Percentiles rank a stretch among this genome's conserved stretches.
These are phyloP conservation scores for Draba incana DNA, from an alignment of 345 rosid genomes.

Conservation along the genomic window DNA sequence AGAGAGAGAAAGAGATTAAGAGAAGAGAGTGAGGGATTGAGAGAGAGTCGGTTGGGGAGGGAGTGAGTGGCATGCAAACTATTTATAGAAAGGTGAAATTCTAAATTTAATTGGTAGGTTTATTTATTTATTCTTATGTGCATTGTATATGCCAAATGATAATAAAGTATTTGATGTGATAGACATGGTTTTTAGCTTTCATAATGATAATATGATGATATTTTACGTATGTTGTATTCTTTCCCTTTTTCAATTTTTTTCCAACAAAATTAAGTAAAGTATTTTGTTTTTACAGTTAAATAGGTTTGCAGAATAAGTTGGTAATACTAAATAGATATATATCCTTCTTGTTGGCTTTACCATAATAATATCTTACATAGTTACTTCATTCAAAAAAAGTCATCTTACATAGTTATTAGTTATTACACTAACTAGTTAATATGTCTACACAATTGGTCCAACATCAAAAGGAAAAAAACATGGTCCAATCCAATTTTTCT, in stretches of 20 bases:
- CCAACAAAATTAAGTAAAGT: not conserved
- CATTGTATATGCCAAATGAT: constrained; percentile 23
- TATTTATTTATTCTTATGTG: not conserved
- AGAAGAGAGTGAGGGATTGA: not conserved
- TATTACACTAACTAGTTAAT: constrained; percentile 14
- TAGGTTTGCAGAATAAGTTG: constrained; percentile 13
- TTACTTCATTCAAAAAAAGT: not conserved
- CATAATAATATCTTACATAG: constrained; percentile 16
- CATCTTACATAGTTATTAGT: no score
- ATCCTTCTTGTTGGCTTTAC: constrained; percentile 27
- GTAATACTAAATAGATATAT: constrained; percentile 2
- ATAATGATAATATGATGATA: constrained; percentile 4
- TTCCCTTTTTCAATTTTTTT: not conserved
- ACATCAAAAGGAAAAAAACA: no score
- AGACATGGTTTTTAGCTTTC: constrained; percentile 17
- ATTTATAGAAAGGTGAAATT: constrained; percentile 27
- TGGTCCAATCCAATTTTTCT: no score
- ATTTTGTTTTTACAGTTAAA: constrained; percentile 16
- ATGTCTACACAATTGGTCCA: constrained; percentile 17
- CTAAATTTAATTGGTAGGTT: constrained; percentile 16
- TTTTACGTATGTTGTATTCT: not conserved
- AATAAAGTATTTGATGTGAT: constrained; percentile 35
- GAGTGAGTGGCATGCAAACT: constrained; percentile 27
- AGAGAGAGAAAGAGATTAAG: no score
- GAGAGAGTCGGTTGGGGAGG: constrained; percentile 6